These are phyloP conservation scores for Saturnispora diversa DNA, from an alignment of 805 yeast species.

Conservation along the genomic window DNA sequence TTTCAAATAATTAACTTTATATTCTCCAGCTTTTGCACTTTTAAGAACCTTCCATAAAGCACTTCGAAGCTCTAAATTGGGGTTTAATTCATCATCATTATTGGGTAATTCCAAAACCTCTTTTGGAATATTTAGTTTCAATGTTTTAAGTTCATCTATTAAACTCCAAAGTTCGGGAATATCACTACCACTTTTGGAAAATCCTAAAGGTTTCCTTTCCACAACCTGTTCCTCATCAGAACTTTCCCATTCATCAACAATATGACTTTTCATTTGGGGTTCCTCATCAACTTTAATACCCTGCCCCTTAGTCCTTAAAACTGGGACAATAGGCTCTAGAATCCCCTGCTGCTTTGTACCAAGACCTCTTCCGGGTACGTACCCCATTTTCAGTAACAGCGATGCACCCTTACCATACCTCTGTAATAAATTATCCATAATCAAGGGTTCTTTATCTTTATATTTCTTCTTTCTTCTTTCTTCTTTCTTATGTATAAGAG, in stretches of 20 bases:
- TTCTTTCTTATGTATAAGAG: too few species aligned
- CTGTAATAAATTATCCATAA: conserved; percentile 3
- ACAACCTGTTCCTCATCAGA: conserved; percentile 24
- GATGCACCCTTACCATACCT: conserved; percentile 80
- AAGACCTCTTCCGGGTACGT: conserved; percentile 74
- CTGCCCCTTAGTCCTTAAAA: conserved; percentile 52
- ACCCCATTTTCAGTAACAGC: conserved; percentile 79
- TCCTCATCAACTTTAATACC: conserved; percentile 60
- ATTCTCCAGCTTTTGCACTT: conserved; percentile 8
- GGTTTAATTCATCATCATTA: too few species aligned
- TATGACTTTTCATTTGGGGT: conserved; percentile 13
- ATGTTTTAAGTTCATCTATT: conserved; percentile 31
- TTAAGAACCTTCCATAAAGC: conserved; percentile 15
- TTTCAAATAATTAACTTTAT: conserved; percentile 14
- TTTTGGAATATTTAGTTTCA: conserved; percentile 32
- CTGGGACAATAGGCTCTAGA: conserved; percentile 68
- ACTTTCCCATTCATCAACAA: conserved; percentile 13
- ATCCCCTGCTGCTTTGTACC: conserved; percentile 72
- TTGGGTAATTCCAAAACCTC: conserved; percentile 25
- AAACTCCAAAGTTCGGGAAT: conserved; percentile 30
- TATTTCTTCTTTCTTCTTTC: too few species aligned
- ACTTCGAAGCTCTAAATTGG: conserved; percentile 17
- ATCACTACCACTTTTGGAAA: conserved; percentile 15
- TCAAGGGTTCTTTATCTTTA: too few species aligned
- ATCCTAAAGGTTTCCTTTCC: conserved; percentile 7